Base-by-base conservation (phyloP, 768 basidiomycete species). In the Sistotremastrum suecicum region DNA sequence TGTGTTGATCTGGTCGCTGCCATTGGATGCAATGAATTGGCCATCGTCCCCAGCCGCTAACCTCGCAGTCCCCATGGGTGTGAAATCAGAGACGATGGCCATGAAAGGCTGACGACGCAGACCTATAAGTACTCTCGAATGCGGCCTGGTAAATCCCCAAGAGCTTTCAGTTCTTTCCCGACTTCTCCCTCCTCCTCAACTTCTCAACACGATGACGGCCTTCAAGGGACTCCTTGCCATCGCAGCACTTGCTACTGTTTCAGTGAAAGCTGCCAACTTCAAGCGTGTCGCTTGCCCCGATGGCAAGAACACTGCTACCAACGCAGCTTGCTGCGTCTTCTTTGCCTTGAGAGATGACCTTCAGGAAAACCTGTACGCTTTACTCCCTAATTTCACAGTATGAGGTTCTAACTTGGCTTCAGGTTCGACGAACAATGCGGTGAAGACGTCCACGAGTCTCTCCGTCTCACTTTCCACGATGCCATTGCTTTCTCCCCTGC, bases 221-320 rank as follows among this genome's bases (percentile, higher is more conserved):
- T 20, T 20, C 20, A 20, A 20, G 20, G 20, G 20, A 20, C 20
- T 20, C 20, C 20, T 43, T 34, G 42, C 42, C 10, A 8, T 47
- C 46, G 46, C 41, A 12, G 28, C 34, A 33, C n/a, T 49, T 39
- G 37, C 48, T 28, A 28, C 30, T 3, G 33, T 36, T 8, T 2
- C 38, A 28, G 39, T 47, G 12, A 31, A 43, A 9, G 48, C 48
- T 4, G 49, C 49, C 8, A 49, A 20, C 34, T 31, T 33, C 47
- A 43, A 43, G 12, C 30, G 40, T 12, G 48, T 44, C 30, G 40
- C 47, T 35, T 64, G 61, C 46, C 50, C 59, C 6, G 60, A 60
- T 46, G 61, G 60, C 20, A 51, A 50, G 36, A 54, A 57, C 36
- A 56, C 50, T n/a, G 57, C 54, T 7, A 48, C 48, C 0, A 60